These are phyloP conservation scores for Pseudozyma flocculosa DNA, from an alignment of 1,284 basidiomycete species.

Conservation along the genomic window DNA sequence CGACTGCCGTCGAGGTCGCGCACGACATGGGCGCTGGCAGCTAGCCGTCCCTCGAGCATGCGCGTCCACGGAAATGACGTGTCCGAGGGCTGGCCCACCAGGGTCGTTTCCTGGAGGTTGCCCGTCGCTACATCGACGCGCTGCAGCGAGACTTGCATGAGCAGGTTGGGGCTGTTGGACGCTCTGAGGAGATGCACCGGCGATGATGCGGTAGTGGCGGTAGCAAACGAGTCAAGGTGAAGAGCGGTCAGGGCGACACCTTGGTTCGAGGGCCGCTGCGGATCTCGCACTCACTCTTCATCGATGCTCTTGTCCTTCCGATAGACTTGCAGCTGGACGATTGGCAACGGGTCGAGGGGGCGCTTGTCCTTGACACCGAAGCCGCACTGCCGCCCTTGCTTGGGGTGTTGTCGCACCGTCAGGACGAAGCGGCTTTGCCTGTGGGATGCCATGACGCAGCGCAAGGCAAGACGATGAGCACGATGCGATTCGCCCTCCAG, in stretches of 20 bases:
- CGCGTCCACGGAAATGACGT: slow-evolving; percentile 15
- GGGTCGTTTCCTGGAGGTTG: slow-evolving; percentile 9
- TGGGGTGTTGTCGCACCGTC: slow-evolving; percentile 36
- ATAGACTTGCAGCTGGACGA: slow-evolving; percentile 33
- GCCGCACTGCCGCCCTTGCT: slow-evolving; percentile 33
- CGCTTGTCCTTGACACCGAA: slow-evolving; percentile 42
- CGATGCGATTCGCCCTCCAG: no score
- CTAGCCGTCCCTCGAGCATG: slow-evolving; percentile 34
- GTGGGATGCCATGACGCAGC: not conserved
- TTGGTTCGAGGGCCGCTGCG: not conserved
- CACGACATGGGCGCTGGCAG: slow-evolving; percentile 30
- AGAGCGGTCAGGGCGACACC: no score
- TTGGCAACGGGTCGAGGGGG: slow-evolving; percentile 40
- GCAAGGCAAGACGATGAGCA: no score
- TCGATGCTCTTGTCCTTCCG: slow-evolving; percentile 24
- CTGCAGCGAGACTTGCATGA: slow-evolving; percentile 24
- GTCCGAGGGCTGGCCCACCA: slow-evolving; percentile 24
- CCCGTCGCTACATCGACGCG: slow-evolving; percentile 10
- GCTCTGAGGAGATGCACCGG: no score
- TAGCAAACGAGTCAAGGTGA: no score
- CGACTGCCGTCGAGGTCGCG: slow-evolving; percentile 27
- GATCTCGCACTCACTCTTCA: slow-evolving; percentile 21
- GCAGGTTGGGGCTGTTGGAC: slow-evolving; percentile 31
- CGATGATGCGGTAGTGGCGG: no score
- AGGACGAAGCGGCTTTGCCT: slow-evolving; percentile 21